Evolutionary conservation across 257 asterid genomes (phyloP).

Genomic region (Solanum pimpinellifolium): DNA sequence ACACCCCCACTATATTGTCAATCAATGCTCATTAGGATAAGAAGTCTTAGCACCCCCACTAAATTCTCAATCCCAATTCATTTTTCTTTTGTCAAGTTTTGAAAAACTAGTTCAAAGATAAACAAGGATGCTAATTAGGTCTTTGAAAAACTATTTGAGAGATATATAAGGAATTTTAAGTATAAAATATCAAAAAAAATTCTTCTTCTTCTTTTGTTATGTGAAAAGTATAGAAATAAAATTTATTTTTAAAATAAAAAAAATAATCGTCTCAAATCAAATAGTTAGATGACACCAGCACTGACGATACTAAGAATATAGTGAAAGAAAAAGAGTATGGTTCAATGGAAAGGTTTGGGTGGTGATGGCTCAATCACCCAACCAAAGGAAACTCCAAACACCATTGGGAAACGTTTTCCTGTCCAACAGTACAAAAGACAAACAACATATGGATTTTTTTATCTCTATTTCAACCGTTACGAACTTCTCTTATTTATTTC

Average conservation of each 20-base stretch:
- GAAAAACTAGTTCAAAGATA: too few species aligned
- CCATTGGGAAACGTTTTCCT: slow-evolving; percentile 56
- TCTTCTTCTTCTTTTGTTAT: too few species aligned
- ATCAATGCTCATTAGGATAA: neutral
- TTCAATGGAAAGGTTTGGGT: neutral
- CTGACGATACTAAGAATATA: neutral
- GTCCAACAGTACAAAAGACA: slow-evolving; percentile 34
- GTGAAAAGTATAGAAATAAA: too few species aligned
- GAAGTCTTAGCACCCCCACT: neutral
- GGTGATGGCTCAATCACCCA: neutral
- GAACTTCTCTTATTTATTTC: neutral
- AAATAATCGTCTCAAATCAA: neutral
- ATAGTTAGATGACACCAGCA: neutral
- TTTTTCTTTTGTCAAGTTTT: too few species aligned
- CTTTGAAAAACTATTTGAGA: too few species aligned
- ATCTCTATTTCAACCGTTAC: neutral
- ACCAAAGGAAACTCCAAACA: slow-evolving; percentile 64
- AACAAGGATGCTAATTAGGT: too few species aligned
- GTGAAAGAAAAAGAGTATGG: neutral
- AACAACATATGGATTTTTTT: slow-evolving; percentile 15
- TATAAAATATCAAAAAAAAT: too few species aligned
- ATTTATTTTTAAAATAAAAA: too few species aligned
- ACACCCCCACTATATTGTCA: too few species aligned
- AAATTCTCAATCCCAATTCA: too few species aligned
- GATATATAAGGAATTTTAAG: too few species aligned